Base-by-base conservation (phyloP, 805 yeast genomes). In the Myxozyma neglecta region DNA sequence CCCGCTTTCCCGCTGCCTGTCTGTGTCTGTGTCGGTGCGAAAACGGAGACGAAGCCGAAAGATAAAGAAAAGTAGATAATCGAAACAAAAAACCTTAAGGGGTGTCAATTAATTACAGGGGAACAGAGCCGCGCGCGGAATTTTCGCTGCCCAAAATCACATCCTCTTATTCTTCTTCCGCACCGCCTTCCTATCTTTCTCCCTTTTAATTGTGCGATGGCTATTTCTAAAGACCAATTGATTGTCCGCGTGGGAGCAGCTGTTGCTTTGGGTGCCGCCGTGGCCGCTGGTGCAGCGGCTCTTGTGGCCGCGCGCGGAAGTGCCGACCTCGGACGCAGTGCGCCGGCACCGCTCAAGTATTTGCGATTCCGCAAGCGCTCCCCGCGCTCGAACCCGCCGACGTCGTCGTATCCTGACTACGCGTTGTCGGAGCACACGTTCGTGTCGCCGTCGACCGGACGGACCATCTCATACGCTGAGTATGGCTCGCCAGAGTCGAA, bases 381-480 rank as follows among this genome's bases (percentile, higher is more conserved):
- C 6, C 67, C 67, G 13, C 61, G 61, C 34, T 59, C 67, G 10
- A 64, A 56, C 58, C 67, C 67, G 20, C 63, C 65, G 8, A 57
- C 65, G 29, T 39, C 58, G 24, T 53, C 63, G 43, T 64, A 64
- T 46, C 66, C 67, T 29, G 67, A 62, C 56, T 55, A 57, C 51
- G 62, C 67, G 7, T 18, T 49, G 43, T 57, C 65, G 8, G 67
- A 64, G 66, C 65, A 62, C 56, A 61, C 67, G 16, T 64, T 60
- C 35, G 53, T 64, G 16, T 64, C 67, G 20, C 65, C 67, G 7
- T 52, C 61, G 34, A 42, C 60, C 44, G 66, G 67, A 36, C 62
- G 67, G 58, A 61, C 66, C 10, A 49, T 64, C 43, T 64, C 67
- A 20, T 64, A 61, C 63, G 67, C 67, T 6, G 67, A 64, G 59